A percentile compares a stretch with the other conserved stretches of the same genome.
phyloP scores from a whole-genome alignment of 140 eudicot genomes.

The Bidens hawaiensis region DNA sequence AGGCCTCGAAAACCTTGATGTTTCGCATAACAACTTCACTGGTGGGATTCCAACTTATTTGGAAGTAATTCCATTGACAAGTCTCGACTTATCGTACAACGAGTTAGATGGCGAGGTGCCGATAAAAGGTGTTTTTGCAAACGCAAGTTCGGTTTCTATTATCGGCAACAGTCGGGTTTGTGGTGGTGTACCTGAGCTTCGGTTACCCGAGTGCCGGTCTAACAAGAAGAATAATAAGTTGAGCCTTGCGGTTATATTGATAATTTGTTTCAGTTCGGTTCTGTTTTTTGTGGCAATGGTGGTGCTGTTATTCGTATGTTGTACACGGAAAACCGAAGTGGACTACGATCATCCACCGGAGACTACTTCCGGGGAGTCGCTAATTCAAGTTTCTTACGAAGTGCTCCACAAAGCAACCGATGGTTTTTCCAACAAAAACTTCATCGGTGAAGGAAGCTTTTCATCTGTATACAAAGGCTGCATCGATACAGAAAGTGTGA shows the following conservation, averaged over 20 bases:
- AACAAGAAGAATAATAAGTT: background rate
- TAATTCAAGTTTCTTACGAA: constrained; percentile 25
- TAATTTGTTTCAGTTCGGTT: constrained; percentile 10
- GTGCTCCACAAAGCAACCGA: constrained; percentile 37
- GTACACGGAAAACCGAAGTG: constrained; percentile 11
- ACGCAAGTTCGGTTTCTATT: constrained; percentile 20
- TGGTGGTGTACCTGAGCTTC: constrained; percentile 36
- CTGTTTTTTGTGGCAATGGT: constrained; percentile 2
- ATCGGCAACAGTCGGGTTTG: constrained; percentile 34
- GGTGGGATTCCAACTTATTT: constrained; percentile 43
- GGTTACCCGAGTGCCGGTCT: constrained; percentile 25
- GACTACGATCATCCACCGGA: constrained; percentile 5
- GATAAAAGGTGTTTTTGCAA: constrained; percentile 28
- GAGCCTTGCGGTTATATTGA: constrained; percentile 23
- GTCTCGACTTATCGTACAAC: constrained; percentile 43
- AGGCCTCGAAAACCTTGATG: constrained; percentile 30
- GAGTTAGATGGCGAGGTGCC: constrained; percentile 32
- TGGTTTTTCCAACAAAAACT: constrained; percentile 23
- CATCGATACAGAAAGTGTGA: background rate
- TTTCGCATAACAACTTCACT: constrained; percentile 37
- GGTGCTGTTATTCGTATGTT: constrained; percentile 8
- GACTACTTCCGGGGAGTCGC: constrained; percentile 5
- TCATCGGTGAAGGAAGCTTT: constrained; percentile 33
- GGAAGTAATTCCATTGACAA: background rate
- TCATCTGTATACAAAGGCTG: constrained; percentile 30